A percentile compares a stretch with the other conserved stretches of the same genome.
These are phyloP conservation scores for Calophaca sinica DNA, from an alignment of 306 rosid genomes.

Conservation along the genomic window DNA sequence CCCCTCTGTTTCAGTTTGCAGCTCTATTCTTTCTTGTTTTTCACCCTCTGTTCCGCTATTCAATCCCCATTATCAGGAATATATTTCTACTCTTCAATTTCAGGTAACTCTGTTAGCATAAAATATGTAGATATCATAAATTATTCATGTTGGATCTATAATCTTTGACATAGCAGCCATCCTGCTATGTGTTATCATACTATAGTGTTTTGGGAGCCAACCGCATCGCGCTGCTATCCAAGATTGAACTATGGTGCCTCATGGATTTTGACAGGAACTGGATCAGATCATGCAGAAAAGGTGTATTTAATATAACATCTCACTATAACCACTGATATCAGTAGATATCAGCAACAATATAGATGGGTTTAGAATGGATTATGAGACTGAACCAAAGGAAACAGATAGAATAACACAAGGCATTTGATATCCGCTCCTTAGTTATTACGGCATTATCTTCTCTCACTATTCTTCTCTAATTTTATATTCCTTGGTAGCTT, in stretches of 20 bases:
- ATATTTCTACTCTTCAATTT: background rate
- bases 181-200: background rate
- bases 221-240: background rate
- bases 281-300: background rate
- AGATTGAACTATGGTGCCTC: slow-evolving; percentile 1
- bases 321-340: slow-evolving; percentile 1
- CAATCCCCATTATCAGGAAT: too few relatives aligned
- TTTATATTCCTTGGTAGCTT: slow-evolving; percentile 15
- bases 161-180: background rate
- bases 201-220: background rate
- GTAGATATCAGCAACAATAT: background rate
- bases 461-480: background rate
- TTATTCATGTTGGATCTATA: slow-evolving; percentile 7
- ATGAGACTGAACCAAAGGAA: slow-evolving; percentile 1
- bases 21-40: background rate
- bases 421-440: background rate
- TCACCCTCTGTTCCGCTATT: background rate
- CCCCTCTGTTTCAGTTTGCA: slow-evolving; percentile 13
- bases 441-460: slow-evolving; percentile 5
- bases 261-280: slow-evolving; percentile 29
- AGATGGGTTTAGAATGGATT: background rate
- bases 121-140: background rate
- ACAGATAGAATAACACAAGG: background rate
- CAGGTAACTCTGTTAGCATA: background rate
- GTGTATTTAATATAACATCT: background rate